Evolutionary conservation across 306 rosid species (phyloP).

Genomic region (Cicer judaicum): DNA sequence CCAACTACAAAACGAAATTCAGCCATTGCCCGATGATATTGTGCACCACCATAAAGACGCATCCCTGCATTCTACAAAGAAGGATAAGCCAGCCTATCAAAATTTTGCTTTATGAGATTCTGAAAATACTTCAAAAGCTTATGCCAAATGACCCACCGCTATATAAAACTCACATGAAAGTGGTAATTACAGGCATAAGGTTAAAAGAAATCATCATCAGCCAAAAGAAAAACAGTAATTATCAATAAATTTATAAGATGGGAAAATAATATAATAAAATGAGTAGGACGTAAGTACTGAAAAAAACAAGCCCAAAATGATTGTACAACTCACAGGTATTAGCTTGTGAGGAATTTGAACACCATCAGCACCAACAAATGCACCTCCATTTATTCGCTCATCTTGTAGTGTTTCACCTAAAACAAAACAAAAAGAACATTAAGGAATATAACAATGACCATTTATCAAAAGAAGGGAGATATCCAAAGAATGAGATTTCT

Average conservation of each 20-base stretch:
- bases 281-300: neutral
- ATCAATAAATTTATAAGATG: neutral
- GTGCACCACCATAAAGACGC: conserved; percentile 99
- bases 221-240: conserved; percentile 28
- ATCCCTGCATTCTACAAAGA: conserved; percentile 87
- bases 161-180: conserved; percentile 20
- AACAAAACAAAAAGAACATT: conserved; percentile 30
- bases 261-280: conserved; percentile 24
- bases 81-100: conserved; percentile 35
- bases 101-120: conserved; percentile 32
- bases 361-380: conserved; percentile 85
- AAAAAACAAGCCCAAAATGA: conserved; percentile 32
- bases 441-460: conserved; percentile 29
- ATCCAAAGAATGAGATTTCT: conserved; percentile 36
- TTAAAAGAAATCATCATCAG: conserved; percentile 22
- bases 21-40: conserved; percentile 99
- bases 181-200: neutral
- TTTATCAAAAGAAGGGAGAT: conserved; percentile 34
- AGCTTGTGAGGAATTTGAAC: conserved; percentile 89
- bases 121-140: conserved; percentile 16
- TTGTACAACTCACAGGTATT: conserved; percentile 72
- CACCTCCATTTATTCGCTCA: conserved; percentile 87
- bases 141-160: conserved; percentile 1
- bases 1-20: conserved; percentile 98
- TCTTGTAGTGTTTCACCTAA: conserved; percentile 93